Base-by-base conservation (phyloP, 306 rosid genomes). In the Acacia acuminata region DNA sequence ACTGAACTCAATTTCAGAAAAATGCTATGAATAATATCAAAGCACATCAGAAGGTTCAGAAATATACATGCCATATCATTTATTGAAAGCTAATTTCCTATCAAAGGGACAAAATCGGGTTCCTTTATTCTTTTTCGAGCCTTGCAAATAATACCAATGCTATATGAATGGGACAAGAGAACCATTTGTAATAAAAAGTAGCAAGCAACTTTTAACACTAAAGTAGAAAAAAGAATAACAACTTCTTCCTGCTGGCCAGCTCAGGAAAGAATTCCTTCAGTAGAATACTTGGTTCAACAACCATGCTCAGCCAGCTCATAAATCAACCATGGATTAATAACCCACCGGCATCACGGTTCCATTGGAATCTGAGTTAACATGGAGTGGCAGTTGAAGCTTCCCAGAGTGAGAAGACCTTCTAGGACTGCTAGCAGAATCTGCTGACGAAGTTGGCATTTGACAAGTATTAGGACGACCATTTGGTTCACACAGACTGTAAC, bases 381-480 rank as follows among this genome's bases (percentile, higher is more conserved):
- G 50, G 71, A 88, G 80, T 77, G 89, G 93, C 48, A 84, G 85
- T 70, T 56, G 85, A 50, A 86, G 86, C 86, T 90, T 92, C 84
- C 90, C 97, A 0, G 89, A 91, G 88, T 92, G 88, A 71, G 90
- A 86, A 32, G 94, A 85, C 82, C 83, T 94, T 66, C 81, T 85
- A 27, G 84, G 87, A 85, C 89, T 82, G 82, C 94, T 77, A 48
- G 88, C 47, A 17, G 97, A 83, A 65, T 88, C 90, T 77, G 91
- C 8, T 4, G 97, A 86, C 15, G 96, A 88, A 47, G 93, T 76
- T 24, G 97, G 96, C 75, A 89, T 65, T 77, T 96, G 94, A 50
- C 81, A 89, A 81, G 85, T 82, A 88, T 79, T 90, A n/a, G 97
- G 94, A 85, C 90, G 86, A 77, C 97, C 93, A 14, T 90, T 88